Evolutionary conservation across 345 rosid genomes (phyloP).

Genomic region (Leavenworthia alabamica): DNA sequence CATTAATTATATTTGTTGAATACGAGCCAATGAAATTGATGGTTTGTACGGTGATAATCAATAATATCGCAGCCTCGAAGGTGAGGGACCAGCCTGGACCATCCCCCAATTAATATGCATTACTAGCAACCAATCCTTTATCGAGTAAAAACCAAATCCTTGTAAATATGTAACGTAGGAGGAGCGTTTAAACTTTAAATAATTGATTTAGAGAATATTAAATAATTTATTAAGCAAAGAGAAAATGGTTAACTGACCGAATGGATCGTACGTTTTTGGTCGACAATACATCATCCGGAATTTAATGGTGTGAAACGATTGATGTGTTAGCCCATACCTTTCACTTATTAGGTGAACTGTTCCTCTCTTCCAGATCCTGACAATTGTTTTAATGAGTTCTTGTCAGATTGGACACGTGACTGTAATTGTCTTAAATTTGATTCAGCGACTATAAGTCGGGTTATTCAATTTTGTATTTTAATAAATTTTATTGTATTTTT

Average conservation of each 20-base stretch:
- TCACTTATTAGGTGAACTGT: neutral
- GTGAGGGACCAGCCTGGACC: too few species aligned
- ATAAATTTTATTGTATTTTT: too few species aligned
- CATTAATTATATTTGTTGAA: neutral
- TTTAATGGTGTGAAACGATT: neutral
- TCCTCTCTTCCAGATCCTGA: neutral
- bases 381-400: too few species aligned
- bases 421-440: too few species aligned
- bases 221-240: neutral
- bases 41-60: neutral
- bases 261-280: neutral
- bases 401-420: too few species aligned
- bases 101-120: neutral
- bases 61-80: neutral
- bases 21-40: neutral
- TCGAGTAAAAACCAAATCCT: too few species aligned
- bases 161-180: too few species aligned
- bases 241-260: neutral
- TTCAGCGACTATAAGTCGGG: too few species aligned
- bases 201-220: neutral
- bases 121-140: neutral
- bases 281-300: neutral
- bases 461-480: too few species aligned
- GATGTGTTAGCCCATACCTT: neutral
- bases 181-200: too few species aligned